These are phyloP conservation scores for Nannochloropsis granulata DNA, from an alignment of 108 stramenopile genomes.

Conservation along the genomic window DNA sequence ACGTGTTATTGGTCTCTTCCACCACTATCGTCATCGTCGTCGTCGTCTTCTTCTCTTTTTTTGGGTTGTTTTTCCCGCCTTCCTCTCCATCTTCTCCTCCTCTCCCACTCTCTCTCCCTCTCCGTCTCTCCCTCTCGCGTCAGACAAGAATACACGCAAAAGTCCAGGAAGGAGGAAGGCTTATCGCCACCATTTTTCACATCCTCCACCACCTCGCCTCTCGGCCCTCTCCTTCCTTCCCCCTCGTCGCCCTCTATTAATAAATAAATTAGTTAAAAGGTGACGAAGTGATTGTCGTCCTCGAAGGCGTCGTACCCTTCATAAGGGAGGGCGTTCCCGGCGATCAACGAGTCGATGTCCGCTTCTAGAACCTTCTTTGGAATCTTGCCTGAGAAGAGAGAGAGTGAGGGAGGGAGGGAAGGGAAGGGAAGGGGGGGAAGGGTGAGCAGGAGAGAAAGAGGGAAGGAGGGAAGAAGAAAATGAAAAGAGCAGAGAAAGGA, in stretches of 20 bases:
- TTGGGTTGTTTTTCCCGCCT: not conserved
- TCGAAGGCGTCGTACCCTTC: conserved; percentile 18
- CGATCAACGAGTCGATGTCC: conserved; percentile 10
- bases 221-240: not conserved
- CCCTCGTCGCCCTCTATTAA: not conserved
- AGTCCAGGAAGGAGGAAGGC: not conserved
- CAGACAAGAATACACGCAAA: not conserved
- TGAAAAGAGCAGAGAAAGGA: too few relatives aligned
- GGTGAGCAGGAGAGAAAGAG: not conserved
- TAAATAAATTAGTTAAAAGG: not conserved
- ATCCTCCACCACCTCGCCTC: not conserved
- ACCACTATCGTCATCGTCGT: not conserved
- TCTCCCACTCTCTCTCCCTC: not conserved
- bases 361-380: conserved; percentile 6
- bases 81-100: not conserved
- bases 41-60: not conserved
- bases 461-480: not conserved
- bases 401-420: not conserved
- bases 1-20: too few relatives aligned
- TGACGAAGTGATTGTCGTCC: conserved; percentile 14
- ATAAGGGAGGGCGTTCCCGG: conserved; percentile 6
- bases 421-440: not conserved
- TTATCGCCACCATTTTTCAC: not conserved
- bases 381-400: not conserved
- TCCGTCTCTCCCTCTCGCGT: not conserved